These are phyloP conservation scores for Ceratocystis albifundus DNA, from an alignment of 2,329 filamentous ascomycete species.

Conservation along the genomic window DNA sequence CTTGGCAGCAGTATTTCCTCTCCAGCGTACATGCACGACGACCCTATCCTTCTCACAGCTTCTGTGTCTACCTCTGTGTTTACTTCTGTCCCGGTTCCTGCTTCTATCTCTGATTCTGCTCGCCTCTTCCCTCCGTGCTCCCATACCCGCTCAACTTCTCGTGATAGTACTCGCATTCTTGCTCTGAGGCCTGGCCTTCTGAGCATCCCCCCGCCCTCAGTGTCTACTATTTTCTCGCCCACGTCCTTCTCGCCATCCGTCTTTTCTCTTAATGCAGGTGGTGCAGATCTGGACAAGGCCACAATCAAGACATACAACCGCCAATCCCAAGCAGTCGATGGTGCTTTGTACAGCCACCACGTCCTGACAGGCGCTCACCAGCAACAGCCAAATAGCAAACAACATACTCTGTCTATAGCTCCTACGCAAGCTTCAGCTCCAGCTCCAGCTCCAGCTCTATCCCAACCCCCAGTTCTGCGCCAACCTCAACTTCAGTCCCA, in stretches of 20 bases:
- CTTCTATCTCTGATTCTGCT: neutral
- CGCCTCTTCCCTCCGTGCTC: neutral
- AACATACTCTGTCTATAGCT: no score
- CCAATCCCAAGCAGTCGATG: neutral
- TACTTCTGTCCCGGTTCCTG: neutral
- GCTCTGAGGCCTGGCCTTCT: neutral
- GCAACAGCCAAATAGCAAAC: neutral
- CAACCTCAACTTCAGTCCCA: neutral
- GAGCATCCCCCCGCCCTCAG: neutral
- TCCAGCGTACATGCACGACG: neutral
- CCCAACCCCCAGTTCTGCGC: neutral
- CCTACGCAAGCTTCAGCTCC: neutral
- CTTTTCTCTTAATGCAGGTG: neutral
- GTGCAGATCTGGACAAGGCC: neutral
- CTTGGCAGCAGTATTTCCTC: neutral
- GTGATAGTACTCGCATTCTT: neutral
- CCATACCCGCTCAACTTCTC: neutral
- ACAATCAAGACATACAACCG: neutral
- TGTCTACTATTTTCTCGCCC: slow-evolving; percentile 8
- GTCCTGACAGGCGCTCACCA: neutral
- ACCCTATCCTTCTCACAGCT: neutral
- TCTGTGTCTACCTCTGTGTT: neutral
- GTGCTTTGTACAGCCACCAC: neutral
- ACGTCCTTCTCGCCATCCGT: slow-evolving; percentile 5
- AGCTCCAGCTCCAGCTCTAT: neutral